Evolutionary conservation across 2,329 filamentous ascomycete species (phyloP).

Genomic region (Trematosphaeria pertusa): DNA sequence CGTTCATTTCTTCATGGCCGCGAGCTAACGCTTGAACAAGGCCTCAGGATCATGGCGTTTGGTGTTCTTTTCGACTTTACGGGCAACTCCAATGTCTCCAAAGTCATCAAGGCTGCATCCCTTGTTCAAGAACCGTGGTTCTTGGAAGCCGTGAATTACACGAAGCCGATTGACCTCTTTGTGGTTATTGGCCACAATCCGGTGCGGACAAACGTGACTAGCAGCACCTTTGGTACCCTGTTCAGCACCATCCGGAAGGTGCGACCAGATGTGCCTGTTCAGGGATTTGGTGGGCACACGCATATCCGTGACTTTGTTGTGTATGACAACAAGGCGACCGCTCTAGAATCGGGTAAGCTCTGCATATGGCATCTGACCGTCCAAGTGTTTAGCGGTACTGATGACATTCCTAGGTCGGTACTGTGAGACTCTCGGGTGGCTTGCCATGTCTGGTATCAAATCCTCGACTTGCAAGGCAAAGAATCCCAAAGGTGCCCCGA

Average conservation of each 20-base stretch:
- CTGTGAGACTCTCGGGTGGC: slow-evolving; percentile 72
- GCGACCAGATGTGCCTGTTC: slow-evolving; percentile 65
- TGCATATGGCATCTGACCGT: too few relatives aligned
- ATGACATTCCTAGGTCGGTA: slow-evolving; percentile 56
- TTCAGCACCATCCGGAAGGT: slow-evolving; percentile 65
- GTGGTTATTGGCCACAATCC: slow-evolving; percentile 70
- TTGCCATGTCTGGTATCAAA: slow-evolving; percentile 68
- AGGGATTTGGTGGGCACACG: slow-evolving; percentile 70
- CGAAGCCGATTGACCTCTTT: slow-evolving; percentile 68
- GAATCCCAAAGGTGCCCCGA: slow-evolving; percentile 52
- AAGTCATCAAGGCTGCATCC: slow-evolving; percentile 62
- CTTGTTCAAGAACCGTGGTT: slow-evolving; percentile 67
- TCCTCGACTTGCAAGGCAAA: slow-evolving; percentile 53
- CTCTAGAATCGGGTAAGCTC: slow-evolving; percentile 63
- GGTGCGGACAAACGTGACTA: slow-evolving; percentile 55
- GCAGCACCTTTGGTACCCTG: slow-evolving; percentile 57
- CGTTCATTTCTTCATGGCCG: too few relatives aligned
- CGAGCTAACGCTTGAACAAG: slow-evolving; percentile 20
- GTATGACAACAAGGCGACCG: slow-evolving; percentile 67
- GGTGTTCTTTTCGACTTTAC: slow-evolving; percentile 59
- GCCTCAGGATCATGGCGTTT: slow-evolving; percentile 61
- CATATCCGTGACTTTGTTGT: slow-evolving; percentile 71
- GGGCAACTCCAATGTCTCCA: slow-evolving; percentile 67
- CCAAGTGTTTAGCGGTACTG: not conserved
- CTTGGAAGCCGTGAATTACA: slow-evolving; percentile 60